Percentiles rank a stretch among this genome's conserved stretches.
phyloP scores from a whole-genome alignment of 2,329 filamentous ascomycete species.

The Penicillium sp. region DNA sequence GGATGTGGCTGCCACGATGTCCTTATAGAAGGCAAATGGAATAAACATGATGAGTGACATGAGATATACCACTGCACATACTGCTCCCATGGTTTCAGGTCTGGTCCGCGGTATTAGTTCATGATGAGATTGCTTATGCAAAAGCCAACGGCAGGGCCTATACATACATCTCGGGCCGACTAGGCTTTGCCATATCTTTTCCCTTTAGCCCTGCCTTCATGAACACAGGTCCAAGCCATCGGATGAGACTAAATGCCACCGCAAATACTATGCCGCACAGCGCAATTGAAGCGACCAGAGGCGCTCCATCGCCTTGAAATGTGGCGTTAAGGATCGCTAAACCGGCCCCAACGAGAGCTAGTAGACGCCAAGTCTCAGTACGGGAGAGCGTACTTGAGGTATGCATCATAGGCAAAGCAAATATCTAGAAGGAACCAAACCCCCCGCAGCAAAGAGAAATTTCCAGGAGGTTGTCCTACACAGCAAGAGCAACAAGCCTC shows the following conservation, averaged over 20 bases:
- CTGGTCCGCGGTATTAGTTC: slow-evolving; percentile 38
- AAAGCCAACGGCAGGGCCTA: neutral
- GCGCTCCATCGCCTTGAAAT: slow-evolving; percentile 79
- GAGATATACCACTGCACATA: slow-evolving; percentile 89
- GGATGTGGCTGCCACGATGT: slow-evolving; percentile 91
- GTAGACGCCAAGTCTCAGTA: slow-evolving; percentile 55
- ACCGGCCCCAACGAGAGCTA: slow-evolving; percentile 65
- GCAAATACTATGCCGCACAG: slow-evolving; percentile 82
- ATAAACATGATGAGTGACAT: slow-evolving; percentile 87
- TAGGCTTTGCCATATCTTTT: slow-evolving; percentile 76
- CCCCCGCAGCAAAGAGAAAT: slow-evolving; percentile 4
- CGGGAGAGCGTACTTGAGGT: slow-evolving; percentile 43
- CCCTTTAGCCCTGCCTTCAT: slow-evolving; percentile 85
- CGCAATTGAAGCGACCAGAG: slow-evolving; percentile 80
- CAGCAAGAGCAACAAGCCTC: neutral
- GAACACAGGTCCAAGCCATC: slow-evolving; percentile 89
- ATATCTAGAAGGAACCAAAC: neutral
- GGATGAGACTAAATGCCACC: slow-evolving; percentile 77
- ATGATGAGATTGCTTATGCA: too few species aligned
- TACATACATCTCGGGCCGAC: slow-evolving; percentile 67
- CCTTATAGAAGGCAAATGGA: slow-evolving; percentile 96
- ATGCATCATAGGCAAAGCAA: slow-evolving; percentile 31
- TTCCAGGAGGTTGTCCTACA: slow-evolving; percentile 1
- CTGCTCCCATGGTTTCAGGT: slow-evolving; percentile 92
- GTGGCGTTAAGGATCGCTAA: slow-evolving; percentile 71